These are phyloP conservation scores for Fusarium liriodendri DNA, from an alignment of 2,329 filamentous ascomycete species.

Conservation along the genomic window DNA sequence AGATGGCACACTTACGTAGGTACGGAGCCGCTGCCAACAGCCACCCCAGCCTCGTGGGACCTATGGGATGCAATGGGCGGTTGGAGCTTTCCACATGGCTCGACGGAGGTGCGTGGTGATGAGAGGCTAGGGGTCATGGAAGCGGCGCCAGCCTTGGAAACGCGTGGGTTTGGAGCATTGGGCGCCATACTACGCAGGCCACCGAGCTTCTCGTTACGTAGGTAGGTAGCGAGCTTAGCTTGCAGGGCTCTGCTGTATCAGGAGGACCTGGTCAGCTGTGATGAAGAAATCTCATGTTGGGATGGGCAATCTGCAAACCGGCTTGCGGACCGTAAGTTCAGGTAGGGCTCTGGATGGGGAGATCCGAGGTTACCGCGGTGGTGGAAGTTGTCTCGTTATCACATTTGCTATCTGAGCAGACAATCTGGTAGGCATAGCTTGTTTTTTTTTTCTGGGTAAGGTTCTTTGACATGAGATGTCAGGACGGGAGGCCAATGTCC, in stretches of 20 bases:
- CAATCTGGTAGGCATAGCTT: slow-evolving; percentile 5
- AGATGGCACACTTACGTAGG: slow-evolving; percentile 26
- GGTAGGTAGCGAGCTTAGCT: background rate
- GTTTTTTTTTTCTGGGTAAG: slow-evolving; percentile 25
- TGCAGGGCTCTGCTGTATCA: slow-evolving; percentile 11
- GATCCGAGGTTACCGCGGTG: slow-evolving; percentile 27
- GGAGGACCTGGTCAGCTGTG: background rate
- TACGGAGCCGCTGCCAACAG: slow-evolving; percentile 42
- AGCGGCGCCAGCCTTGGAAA: slow-evolving; percentile 11
- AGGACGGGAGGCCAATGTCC: slow-evolving; percentile 23
- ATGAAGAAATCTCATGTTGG: slow-evolving; percentile 21
- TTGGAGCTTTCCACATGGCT: slow-evolving; percentile 30
- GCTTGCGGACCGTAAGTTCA: slow-evolving; percentile 22
- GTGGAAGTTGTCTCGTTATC: slow-evolving; percentile 15
- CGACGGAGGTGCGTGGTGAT: slow-evolving; percentile 22
- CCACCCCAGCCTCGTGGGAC: slow-evolving; percentile 34
- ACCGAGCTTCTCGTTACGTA: slow-evolving; percentile 2
- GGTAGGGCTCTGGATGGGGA: slow-evolving; percentile 12
- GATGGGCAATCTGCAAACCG: slow-evolving; percentile 11
- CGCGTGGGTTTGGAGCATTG: slow-evolving; percentile 26
- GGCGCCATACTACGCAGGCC: slow-evolving; percentile 2
- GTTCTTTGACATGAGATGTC: slow-evolving; percentile 24
- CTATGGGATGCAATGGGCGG: slow-evolving; percentile 22
- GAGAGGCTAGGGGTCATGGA: slow-evolving; percentile 25
- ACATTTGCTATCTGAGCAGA: slow-evolving; percentile 2